These are phyloP conservation scores for Basidiobolus meristosporus DNA, from an alignment of 371 early-diverging fungal species.

Conservation along the genomic window DNA sequence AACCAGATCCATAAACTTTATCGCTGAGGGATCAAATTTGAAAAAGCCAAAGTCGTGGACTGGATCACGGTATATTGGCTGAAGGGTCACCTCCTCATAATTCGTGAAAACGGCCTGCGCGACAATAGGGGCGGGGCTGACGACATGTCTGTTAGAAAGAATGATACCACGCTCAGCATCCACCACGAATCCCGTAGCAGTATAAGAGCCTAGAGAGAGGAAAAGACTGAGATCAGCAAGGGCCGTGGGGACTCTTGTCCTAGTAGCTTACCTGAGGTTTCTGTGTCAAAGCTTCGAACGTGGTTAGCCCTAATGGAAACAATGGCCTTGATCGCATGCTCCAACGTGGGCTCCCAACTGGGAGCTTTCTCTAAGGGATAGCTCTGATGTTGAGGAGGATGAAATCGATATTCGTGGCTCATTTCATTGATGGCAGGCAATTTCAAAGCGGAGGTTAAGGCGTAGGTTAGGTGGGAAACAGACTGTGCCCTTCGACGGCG, in stretches of 20 bases:
- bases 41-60: slow-evolving; percentile 65
- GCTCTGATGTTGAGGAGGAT: too few species aligned
- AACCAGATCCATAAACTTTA: slow-evolving; percentile 49
- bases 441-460: too few species aligned
- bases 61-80: slow-evolving; percentile 72
- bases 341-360: slow-evolving; percentile 54
- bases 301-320: slow-evolving; percentile 71
- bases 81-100: slow-evolving; percentile 79
- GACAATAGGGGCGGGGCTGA: slow-evolving; percentile 77
- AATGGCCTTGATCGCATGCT: slow-evolving; percentile 53
- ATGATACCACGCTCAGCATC: slow-evolving; percentile 74
- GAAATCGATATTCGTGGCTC: too few species aligned
- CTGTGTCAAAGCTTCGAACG: slow-evolving; percentile 75
- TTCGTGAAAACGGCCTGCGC: slow-evolving; percentile 77
- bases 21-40: slow-evolving; percentile 56
- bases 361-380: not conserved
- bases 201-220: slow-evolving; percentile 19
- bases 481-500: too few species aligned
- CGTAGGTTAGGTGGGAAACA: too few species aligned
- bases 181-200: slow-evolving; percentile 88
- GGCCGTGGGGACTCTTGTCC: too few species aligned
- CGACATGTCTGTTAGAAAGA: slow-evolving; percentile 85
- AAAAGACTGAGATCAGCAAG: too few species aligned
- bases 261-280: slow-evolving; percentile 54
- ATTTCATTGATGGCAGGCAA: too few species aligned